Percentiles rank a stretch among this genome's conserved stretches.
phyloP scores from a whole-genome alignment of 1,284 basidiomycete species.

The Cerrena zonata region DNA sequence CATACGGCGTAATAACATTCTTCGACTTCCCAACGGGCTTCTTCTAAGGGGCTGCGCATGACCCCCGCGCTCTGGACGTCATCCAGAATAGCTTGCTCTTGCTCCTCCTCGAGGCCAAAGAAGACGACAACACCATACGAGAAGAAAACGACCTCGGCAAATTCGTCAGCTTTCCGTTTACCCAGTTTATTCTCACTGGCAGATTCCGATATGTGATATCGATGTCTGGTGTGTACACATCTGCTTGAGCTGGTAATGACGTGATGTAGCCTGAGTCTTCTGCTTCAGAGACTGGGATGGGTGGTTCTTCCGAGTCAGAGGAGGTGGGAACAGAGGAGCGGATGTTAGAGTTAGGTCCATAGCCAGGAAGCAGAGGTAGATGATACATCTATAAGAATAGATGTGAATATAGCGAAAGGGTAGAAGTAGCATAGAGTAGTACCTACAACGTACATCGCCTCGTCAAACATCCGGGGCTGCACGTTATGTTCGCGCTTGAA shows the following conservation, averaged over 20 bases:
- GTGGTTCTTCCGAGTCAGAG: slow-evolving; percentile 45
- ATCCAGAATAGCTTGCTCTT: slow-evolving; percentile 77
- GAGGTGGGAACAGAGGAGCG: slow-evolving; percentile 73
- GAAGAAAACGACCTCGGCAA: slow-evolving; percentile 86
- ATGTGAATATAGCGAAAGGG: not conserved
- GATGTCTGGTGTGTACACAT: not conserved
- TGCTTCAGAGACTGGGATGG: slow-evolving; percentile 72
- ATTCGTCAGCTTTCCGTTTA: slow-evolving; percentile 14
- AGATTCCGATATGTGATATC: not conserved
- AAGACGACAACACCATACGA: slow-evolving; percentile 84
- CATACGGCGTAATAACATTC: slow-evolving; percentile 80
- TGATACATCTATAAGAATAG: slow-evolving; percentile 69
- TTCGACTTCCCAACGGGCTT: slow-evolving; percentile 83
- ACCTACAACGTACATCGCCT: slow-evolving; percentile 86
- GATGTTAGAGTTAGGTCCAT: slow-evolving; percentile 78
- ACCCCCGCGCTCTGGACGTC: slow-evolving; percentile 71
- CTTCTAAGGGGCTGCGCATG: slow-evolving; percentile 53
- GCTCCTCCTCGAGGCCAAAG: slow-evolving; percentile 72
- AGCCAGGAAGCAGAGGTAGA: slow-evolving; percentile 85
- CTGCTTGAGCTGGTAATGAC: slow-evolving; percentile 8
- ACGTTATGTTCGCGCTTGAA: slow-evolving; percentile 92
- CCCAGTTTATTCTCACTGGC: not conserved
- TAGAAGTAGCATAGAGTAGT: slow-evolving; percentile 5
- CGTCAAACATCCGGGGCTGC: slow-evolving; percentile 83
- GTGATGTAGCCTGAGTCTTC: slow-evolving; percentile 84